A percentile compares a stretch with the other conserved stretches of the same genome.
These are phyloP conservation scores for Penicillium palitans DNA, from an alignment of 2,329 filamentous ascomycete genomes.

Conservation along the genomic window DNA sequence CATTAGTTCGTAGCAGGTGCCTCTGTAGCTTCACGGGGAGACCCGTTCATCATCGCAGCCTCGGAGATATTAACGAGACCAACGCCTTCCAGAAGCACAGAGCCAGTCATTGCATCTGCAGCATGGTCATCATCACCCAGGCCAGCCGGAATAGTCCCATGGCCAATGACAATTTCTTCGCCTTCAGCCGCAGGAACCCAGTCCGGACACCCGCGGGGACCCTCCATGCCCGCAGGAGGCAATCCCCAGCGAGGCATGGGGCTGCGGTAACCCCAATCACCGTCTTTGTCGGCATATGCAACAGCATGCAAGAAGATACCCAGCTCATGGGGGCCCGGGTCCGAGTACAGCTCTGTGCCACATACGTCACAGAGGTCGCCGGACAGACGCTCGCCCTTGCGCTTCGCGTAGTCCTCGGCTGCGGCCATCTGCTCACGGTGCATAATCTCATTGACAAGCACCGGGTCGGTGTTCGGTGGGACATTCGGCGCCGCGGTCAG, in stretches of 20 bases:
- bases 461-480: conserved; percentile 39
- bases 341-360: conserved; percentile 85
- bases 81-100: conserved; percentile 37
- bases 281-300: conserved; percentile 80
- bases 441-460: conserved; percentile 44
- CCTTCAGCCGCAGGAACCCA: conserved; percentile 43
- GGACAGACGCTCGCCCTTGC: conserved; percentile 90
- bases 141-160: conserved; percentile 33
- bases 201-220: conserved; percentile 65
- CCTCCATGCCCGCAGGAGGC: conserved; percentile 70
- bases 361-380: conserved; percentile 79
- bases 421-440: conserved; percentile 68
- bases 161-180: conserved; percentile 43
- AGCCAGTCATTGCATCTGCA: conserved; percentile 19
- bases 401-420: conserved; percentile 84
- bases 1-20: conserved; percentile 3
- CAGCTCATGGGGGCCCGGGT: conserved; percentile 85
- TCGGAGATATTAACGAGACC: conserved; percentile 37
- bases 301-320: conserved; percentile 92
- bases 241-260: conserved; percentile 82
- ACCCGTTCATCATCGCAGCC: conserved; percentile 6
- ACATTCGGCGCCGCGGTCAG: conserved; percentile 41
- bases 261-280: conserved; percentile 84
- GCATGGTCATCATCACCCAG: conserved; percentile 26
- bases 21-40: not conserved